Percentiles rank a stretch among this genome's conserved stretches.
Conservation (phyloP, 495 filamentous ascomycete species). For the Tuber umbilicatum region DNA sequence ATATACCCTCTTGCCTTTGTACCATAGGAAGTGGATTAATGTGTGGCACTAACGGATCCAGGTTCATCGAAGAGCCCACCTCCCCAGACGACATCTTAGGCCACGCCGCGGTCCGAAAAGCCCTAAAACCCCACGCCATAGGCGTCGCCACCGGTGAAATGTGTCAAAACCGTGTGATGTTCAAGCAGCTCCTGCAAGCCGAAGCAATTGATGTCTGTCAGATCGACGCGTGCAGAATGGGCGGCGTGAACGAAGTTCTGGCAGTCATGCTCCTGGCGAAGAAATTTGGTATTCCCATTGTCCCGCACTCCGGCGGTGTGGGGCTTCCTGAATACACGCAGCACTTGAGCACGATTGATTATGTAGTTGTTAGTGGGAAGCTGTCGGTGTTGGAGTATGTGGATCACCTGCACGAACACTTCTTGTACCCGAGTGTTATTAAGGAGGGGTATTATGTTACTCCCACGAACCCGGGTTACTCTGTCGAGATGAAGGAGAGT, state of each 20-base stretch:
- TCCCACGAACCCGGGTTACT: slow-evolving; percentile 74
- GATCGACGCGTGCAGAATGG: slow-evolving; percentile 84
- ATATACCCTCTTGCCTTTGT: background rate
- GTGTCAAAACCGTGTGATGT: slow-evolving; percentile 91
- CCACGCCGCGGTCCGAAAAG: slow-evolving; percentile 75
- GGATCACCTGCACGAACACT: slow-evolving; percentile 91
- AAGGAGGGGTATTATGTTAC: slow-evolving; percentile 84
- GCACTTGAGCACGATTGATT: slow-evolving; percentile 89
- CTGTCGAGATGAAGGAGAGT: slow-evolving; percentile 83
- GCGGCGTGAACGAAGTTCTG: slow-evolving; percentile 86
- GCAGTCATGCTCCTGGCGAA: slow-evolving; percentile 85
- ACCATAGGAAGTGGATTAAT: no score
- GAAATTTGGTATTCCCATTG: slow-evolving; percentile 75
- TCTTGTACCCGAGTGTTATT: slow-evolving; percentile 70
- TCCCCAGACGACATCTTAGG: slow-evolving; percentile 87
- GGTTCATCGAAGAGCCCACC: slow-evolving; percentile 94
- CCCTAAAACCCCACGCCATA: slow-evolving; percentile 65
- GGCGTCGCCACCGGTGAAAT: slow-evolving; percentile 92
- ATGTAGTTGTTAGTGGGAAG: slow-evolving; percentile 79
- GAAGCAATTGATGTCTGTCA: slow-evolving; percentile 83
- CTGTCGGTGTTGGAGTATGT: slow-evolving; percentile 81
- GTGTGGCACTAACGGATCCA: background rate
- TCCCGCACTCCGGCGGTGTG: slow-evolving; percentile 84
- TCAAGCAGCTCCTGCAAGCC: slow-evolving; percentile 79
- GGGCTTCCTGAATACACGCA: slow-evolving; percentile 92